Evolutionary conservation across 2,329 filamentous ascomycete genomes (phyloP).

Genomic region (Diaporthe australafricana): DNA sequence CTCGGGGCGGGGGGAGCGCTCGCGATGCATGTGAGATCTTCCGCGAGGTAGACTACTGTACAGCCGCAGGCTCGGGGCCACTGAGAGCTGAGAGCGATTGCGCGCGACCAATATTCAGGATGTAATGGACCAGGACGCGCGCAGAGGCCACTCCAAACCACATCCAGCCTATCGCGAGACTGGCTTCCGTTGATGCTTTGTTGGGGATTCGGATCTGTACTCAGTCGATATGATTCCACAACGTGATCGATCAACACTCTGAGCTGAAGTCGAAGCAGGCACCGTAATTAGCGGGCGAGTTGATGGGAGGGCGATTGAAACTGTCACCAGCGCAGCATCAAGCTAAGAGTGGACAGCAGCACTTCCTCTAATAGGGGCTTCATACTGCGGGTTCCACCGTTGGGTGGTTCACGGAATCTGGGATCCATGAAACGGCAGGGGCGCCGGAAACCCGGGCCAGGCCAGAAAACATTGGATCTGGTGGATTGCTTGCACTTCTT

Average conservation of each 20-base stretch:
- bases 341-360: constrained; percentile 21
- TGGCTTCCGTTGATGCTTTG: constrained; percentile 1
- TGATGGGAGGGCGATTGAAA: constrained; percentile 5
- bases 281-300: constrained; percentile 5
- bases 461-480: constrained; percentile 34
- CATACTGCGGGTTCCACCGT: constrained; percentile 29
- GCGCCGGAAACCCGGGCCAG: constrained; percentile 17
- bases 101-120: constrained; percentile 3
- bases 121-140: constrained; percentile 1
- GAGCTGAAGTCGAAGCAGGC: not conserved
- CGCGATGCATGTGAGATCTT: constrained; percentile 24
- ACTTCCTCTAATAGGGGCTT: constrained; percentile 33
- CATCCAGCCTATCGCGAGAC: constrained; percentile 12
- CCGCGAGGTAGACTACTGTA: constrained; percentile 18
- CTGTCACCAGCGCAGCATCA: not conserved
- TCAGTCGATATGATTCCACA: not conserved
- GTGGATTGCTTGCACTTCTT: constrained; percentile 35
- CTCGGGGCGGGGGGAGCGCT: constrained; percentile 2
- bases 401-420: constrained; percentile 27
- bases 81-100: constrained; percentile 14
- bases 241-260: constrained; percentile 4
- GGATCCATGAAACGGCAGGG: constrained; percentile 35
- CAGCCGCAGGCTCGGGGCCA: constrained; percentile 16
- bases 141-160: constrained; percentile 7
- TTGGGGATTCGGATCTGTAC: not conserved